Percentiles rank a stretch among this genome's conserved stretches.
Evolutionary conservation across 2,329 filamentous ascomycete genomes (phyloP).

Genomic region (Camptophora hylomeconis): DNA sequence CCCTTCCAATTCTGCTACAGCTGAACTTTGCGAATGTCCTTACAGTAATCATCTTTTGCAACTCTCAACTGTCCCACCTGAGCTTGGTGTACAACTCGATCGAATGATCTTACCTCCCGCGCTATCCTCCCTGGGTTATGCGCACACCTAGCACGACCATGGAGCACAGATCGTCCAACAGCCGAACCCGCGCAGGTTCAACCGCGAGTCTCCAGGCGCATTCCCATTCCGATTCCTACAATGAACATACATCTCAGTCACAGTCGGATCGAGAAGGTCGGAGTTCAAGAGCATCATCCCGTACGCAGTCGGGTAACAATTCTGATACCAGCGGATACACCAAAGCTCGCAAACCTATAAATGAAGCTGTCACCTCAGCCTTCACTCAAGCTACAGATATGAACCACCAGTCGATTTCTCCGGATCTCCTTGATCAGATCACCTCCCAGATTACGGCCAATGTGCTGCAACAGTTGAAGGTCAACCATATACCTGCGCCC

Average conservation of each 20-base stretch:
- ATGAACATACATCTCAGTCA: conserved; percentile 2
- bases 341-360: conserved; percentile 33
- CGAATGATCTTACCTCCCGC: too few species aligned
- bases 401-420: conserved; percentile 46
- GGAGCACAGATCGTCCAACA: not conserved
- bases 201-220: not conserved
- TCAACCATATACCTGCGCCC: conserved; percentile 25
- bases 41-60: too few species aligned
- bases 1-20: too few species aligned
- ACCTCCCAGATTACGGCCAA: conserved; percentile 42
- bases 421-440: conserved; percentile 48
- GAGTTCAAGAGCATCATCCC: conserved; percentile 8
- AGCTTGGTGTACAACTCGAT: too few species aligned
- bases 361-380: conserved; percentile 44
- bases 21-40: too few species aligned
- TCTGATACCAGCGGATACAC: conserved; percentile 9
- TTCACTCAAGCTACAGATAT: conserved; percentile 27
- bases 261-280: conserved; percentile 7
- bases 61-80: too few species aligned
- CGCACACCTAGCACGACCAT: too few species aligned
- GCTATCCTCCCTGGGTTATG: too few species aligned
- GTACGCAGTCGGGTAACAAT: conserved; percentile 9
- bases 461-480: conserved; percentile 46
- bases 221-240: conserved; percentile 1
- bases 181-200: not conserved